Conservation (phyloP, 768 basidiomycete genomes). For the Pulveroboletus sp. region DNA sequence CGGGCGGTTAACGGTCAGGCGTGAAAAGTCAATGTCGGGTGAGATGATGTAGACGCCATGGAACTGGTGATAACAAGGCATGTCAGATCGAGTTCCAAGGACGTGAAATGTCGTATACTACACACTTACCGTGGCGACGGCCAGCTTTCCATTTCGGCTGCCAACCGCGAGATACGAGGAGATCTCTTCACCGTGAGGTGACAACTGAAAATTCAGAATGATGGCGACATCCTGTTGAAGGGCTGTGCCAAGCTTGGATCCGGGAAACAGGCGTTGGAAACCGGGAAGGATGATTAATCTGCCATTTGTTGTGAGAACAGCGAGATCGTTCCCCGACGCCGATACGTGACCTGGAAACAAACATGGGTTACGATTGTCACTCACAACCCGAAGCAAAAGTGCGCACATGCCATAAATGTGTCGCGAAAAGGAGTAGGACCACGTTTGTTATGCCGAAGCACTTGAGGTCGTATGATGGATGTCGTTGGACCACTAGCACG, state of each 20-base stretch:
- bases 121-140: slow-evolving; percentile 44
- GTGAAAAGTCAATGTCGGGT: slow-evolving; percentile 21
- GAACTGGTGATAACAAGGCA: background rate
- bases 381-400: background rate
- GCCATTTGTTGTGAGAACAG: slow-evolving; percentile 27
- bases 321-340: slow-evolving; percentile 40
- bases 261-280: slow-evolving; percentile 26
- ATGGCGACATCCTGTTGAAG: slow-evolving; percentile 38
- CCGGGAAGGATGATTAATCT: slow-evolving; percentile 26
- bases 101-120: background rate
- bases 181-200: slow-evolving; percentile 10
- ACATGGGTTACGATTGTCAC: background rate
- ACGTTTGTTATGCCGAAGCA: slow-evolving; percentile 11
- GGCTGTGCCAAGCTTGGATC: slow-evolving; percentile 24
- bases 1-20: slow-evolving; percentile 26
- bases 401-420: slow-evolving; percentile 29
- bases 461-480: slow-evolving; percentile 20
- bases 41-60: slow-evolving; percentile 28
- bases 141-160: slow-evolving; percentile 36
- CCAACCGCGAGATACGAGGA: slow-evolving; percentile 52
- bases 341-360: slow-evolving; percentile 41
- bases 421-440: background rate
- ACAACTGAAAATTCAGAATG: slow-evolving; percentile 24
- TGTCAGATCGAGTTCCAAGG: background rate
- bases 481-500: background rate